These are phyloP conservation scores for Bryoerythrophyllum caledonicum DNA, from an alignment of 225 moss, liverwort and hornwort species.

Conservation along the genomic window DNA sequence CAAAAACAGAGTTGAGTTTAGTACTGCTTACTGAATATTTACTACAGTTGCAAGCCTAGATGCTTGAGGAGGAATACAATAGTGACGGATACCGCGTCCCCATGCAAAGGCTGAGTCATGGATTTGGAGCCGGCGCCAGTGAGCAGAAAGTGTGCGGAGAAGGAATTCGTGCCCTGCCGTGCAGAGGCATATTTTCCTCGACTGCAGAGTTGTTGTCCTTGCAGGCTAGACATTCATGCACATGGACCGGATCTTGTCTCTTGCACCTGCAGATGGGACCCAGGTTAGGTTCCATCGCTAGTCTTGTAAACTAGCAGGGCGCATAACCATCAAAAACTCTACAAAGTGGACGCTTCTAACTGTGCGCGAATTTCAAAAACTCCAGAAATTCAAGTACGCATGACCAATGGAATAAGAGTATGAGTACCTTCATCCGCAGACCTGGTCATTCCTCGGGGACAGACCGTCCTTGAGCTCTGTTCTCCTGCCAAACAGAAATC, in stretches of 20 bases:
- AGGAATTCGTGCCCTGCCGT: background rate
- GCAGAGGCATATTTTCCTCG: constrained; percentile 16
- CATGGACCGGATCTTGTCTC: background rate
- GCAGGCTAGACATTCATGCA: constrained; percentile 17
- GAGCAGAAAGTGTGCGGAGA: background rate
- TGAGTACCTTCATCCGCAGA: background rate
- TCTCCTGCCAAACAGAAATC: background rate
- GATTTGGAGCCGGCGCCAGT: background rate
- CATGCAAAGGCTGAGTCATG: constrained; percentile 23
- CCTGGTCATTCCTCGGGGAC: constrained; percentile 5
- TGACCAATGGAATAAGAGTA: background rate
- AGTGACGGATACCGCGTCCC: constrained; percentile 17
- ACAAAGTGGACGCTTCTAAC: background rate
- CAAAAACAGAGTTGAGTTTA: background rate
- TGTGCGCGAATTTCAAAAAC: background rate
- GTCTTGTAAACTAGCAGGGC: background rate
- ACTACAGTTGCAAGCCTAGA: constrained; percentile 20
- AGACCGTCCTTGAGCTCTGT: background rate
- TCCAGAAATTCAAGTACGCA: background rate
- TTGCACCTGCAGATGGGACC: background rate
- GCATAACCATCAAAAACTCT: no score
- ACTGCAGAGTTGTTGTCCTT: constrained; percentile 8
- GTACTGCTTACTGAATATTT: background rate
- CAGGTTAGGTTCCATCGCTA: background rate
- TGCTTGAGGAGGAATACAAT: constrained; percentile 19